Conservation (phyloP, 352 stramenopile genomes). For the Phytopythium helicoides region DNA sequence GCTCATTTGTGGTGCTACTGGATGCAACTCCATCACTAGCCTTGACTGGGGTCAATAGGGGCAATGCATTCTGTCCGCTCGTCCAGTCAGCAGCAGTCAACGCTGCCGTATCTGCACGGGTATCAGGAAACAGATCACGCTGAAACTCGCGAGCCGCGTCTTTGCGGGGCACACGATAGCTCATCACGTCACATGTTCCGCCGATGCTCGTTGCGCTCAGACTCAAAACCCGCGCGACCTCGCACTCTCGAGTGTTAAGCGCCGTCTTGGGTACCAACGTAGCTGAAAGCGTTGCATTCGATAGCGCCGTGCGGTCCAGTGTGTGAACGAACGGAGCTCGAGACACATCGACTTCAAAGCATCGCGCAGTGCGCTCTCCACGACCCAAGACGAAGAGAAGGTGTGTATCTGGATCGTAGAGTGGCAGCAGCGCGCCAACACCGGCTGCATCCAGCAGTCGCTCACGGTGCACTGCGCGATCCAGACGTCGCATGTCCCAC, state of each 20-base stretch:
- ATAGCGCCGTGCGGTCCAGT: constrained; percentile 39
- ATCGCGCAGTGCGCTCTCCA: constrained; percentile 58
- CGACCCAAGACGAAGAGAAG: constrained; percentile 71
- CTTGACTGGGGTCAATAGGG: constrained; percentile 31
- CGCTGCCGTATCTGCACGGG: constrained; percentile 30
- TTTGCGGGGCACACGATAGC: constrained; percentile 64
- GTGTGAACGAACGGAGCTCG: constrained; percentile 35
- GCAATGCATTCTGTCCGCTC: constrained; percentile 37
- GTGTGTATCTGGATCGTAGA: constrained; percentile 66
- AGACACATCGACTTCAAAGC: constrained; percentile 56
- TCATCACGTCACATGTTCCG: constrained; percentile 58
- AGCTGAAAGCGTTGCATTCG: constrained; percentile 54
- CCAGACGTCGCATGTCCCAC: constrained; percentile 62
- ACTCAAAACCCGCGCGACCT: constrained; percentile 65
- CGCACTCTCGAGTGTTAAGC: constrained; percentile 49
- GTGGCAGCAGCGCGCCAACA: constrained; percentile 61
- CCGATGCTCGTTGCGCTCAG: constrained; percentile 26
- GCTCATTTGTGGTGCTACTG: constrained; percentile 7
- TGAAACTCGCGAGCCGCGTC: constrained; percentile 65
- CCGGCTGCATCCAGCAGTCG: constrained; percentile 49
- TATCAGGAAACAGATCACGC: constrained; percentile 74
- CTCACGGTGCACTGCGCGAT: constrained; percentile 45
- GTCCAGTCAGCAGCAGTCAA: constrained; percentile 44
- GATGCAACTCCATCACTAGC: constrained; percentile 16
- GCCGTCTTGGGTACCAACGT: constrained; percentile 50